A percentile compares a stretch with the other conserved stretches of the same genome.
phyloP scores from a whole-genome alignment of 2,329 filamentous ascomycete species.

The Phaeosphaeria sp. region DNA sequence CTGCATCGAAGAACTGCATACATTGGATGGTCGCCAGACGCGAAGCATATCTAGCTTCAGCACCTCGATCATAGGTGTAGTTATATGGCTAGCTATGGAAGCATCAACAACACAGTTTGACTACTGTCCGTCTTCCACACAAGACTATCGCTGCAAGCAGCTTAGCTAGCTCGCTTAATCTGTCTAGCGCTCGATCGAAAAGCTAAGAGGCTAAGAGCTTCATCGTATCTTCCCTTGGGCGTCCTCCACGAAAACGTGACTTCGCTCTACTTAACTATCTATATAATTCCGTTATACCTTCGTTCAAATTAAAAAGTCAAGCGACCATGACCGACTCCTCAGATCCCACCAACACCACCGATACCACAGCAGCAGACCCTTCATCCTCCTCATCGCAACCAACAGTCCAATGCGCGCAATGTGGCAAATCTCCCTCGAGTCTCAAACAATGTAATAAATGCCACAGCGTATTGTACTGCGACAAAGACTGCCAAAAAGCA shows the following conservation, averaged over 20 bases:
- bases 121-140: too few relatives aligned
- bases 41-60: too few relatives aligned
- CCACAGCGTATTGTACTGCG: slow-evolving; percentile 49
- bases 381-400: slow-evolving; percentile 18
- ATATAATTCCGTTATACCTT: background rate
- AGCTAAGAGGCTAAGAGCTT: background rate
- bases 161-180: slow-evolving; percentile 2
- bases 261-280: background rate
- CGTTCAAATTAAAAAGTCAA: background rate
- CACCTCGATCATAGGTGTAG: background rate
- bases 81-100: too few relatives aligned
- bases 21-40: too few relatives aligned
- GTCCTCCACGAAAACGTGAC: background rate
- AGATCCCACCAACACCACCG: background rate
- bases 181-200: slow-evolving; percentile 1
- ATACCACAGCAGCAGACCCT: slow-evolving; percentile 1
- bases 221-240: background rate
- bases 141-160: background rate
- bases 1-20: background rate
- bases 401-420: slow-evolving; percentile 31
- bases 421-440: slow-evolving; percentile 20
- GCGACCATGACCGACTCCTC: background rate
- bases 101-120: too few relatives aligned
- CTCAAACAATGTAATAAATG: slow-evolving; percentile 50
- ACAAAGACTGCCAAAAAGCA: slow-evolving; percentile 50